Conservation (phyloP, 2,329 filamentous ascomycete genomes). For the Nemania sp. region DNA sequence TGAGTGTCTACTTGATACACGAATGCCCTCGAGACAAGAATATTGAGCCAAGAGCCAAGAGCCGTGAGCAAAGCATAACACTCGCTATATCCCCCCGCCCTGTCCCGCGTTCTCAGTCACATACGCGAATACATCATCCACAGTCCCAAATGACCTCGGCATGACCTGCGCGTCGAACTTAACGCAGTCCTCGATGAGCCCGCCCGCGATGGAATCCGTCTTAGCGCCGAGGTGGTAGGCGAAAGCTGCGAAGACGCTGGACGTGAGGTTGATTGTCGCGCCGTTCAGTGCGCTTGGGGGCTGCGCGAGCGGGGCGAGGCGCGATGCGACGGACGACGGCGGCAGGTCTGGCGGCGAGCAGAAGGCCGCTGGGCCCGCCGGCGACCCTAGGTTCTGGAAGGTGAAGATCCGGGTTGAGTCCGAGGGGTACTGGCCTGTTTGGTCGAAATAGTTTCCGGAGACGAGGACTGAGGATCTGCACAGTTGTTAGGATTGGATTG, state of each 20-base stretch:
- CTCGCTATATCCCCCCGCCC: constrained; percentile 12
- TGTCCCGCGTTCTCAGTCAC: constrained; percentile 40
- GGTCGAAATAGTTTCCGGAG: constrained; percentile 41
- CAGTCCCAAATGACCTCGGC: constrained; percentile 28
- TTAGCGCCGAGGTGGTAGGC: constrained; percentile 32
- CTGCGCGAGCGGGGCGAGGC: constrained; percentile 14
- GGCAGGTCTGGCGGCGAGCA: constrained; percentile 38
- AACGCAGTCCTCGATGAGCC: constrained; percentile 33
- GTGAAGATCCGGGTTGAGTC: constrained; percentile 40
- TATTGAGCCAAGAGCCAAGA: not conserved
- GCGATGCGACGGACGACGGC: not conserved
- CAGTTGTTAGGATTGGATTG: not conserved
- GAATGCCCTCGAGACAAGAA: not conserved
- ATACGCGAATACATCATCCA: constrained; percentile 37
- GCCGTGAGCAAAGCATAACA: not conserved
- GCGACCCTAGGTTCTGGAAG: constrained; percentile 39
- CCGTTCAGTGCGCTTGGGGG: constrained; percentile 31
- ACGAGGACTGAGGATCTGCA: constrained; percentile 40
- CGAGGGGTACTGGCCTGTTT: constrained; percentile 33
- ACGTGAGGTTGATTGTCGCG: constrained; percentile 34
- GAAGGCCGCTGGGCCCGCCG: constrained; percentile 30
- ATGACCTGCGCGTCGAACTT: constrained; percentile 36
- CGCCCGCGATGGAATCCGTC: constrained; percentile 34
- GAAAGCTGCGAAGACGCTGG: constrained; percentile 32
- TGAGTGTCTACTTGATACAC: not conserved